Evolutionary conservation across 192 early-diverging fungal genomes (phyloP), one percentile per base, ranked within the genome.

Genomic region (Coemansia sp.): DNA sequence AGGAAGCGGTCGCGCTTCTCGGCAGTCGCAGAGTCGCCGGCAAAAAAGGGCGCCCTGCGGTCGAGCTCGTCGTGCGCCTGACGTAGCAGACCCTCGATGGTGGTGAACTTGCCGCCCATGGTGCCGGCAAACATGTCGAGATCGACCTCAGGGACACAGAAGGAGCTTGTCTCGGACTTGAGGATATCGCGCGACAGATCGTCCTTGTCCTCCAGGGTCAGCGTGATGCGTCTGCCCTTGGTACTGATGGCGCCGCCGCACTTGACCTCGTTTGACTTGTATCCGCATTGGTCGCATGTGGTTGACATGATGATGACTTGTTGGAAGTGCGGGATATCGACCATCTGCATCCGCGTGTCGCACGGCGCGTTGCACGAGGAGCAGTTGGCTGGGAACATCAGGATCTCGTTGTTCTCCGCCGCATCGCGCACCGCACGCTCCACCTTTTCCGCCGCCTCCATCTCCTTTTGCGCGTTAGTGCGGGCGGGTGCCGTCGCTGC

Each of bases 221-320:
- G 87, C 7, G 87, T 94, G 58, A 97, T 95, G 25, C 88, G 85
- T 69, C 87, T 90, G 57, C 94, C 96, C 68, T 86, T 75, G 5
- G 74, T 75, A 63, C 92, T 85, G 64, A 98, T 90, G 17, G 94
- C 86, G 13, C 96, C 94, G 58, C 95, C 94, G 63, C 94, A 89
- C 84, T 98, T 98, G 69, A 98, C 95, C 79, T 98, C 96, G 76
- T 96, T 98, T 56, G 87, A 90, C 87, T 95, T 96, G 86, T 92
- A 98, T 11, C 95, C 96, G 75, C 96, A 98, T 22, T 77, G 66
- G 49, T 97, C 93, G 81, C 96, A 98, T 51, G 85, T 85, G 4
- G 95, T 97, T 14, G 94, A 89, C 96, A 96, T 97, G 68, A 98
- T 92, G 53, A 98, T 90, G 12, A 97, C 93, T 62, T 98, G 90